phyloP scores from a whole-genome alignment of 441 rosid genomes.

The Gossypium trilobum region DNA sequence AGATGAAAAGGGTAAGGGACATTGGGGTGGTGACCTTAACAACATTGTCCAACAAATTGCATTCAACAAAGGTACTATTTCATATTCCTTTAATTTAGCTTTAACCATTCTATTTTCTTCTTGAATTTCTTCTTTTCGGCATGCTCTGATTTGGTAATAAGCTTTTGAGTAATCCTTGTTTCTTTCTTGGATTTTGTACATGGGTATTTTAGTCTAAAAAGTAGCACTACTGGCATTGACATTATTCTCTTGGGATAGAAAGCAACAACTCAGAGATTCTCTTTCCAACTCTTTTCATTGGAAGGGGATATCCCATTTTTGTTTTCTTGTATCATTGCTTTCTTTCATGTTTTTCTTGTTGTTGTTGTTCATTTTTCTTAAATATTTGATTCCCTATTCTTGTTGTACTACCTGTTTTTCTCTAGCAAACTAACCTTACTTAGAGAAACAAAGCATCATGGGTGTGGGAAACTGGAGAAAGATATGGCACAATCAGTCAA shows the following conservation, averaged over 20 bases:
- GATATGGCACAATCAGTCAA: neutral
- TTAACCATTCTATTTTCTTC: too few relatives aligned
- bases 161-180: too few relatives aligned
- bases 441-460: neutral
- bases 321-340: neutral
- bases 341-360: neutral
- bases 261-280: neutral
- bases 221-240: neutral
- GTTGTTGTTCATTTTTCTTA: too few relatives aligned
- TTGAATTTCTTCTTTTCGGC: too few relatives aligned
- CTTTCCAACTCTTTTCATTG: neutral
- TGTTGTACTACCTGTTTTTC: neutral
- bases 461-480: neutral
- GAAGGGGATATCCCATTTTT: neutral
- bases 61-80: neutral
- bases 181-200: too few relatives aligned
- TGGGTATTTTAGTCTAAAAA: too few relatives aligned
- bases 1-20: neutral
- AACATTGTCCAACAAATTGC: neutral
- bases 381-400: neutral
- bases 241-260: neutral
- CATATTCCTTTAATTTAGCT: neutral
- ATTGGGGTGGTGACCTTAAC: slow-evolving; percentile 17
- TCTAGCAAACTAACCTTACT: neutral
- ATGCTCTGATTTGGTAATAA: too few relatives aligned